Conservation (phyloP, 148 eudicot species). For the Oxyria digyna region DNA sequence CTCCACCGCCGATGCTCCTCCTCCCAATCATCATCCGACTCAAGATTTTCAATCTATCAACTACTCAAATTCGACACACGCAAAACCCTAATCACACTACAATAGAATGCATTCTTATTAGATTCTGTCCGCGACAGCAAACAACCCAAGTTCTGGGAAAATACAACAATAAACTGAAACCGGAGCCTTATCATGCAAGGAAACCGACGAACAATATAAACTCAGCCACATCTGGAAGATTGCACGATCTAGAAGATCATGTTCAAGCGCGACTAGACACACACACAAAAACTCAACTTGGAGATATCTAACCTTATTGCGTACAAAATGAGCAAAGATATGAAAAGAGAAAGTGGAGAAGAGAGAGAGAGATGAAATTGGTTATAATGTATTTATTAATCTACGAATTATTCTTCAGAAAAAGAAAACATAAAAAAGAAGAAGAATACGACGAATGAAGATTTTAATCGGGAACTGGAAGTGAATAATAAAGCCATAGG, state of each 20-base stretch:
- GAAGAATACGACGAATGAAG: not conserved
- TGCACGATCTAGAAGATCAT: not conserved
- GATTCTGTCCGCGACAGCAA: not conserved
- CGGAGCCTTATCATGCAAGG: not conserved
- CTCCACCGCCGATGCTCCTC: conserved; percentile 54
- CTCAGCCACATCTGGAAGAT: not conserved
- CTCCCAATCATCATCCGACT: conserved; percentile 36
- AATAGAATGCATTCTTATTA: not conserved
- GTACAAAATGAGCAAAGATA: not conserved
- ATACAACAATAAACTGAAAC: not conserved
- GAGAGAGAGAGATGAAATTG: not conserved
- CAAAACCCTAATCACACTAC: not conserved
- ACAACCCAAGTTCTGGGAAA: not conserved
- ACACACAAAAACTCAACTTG: not conserved
- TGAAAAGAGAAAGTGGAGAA: not conserved
- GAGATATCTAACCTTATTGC: not conserved
- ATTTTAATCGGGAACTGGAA: not conserved
- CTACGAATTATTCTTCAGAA: not conserved
- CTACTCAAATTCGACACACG: not conserved
- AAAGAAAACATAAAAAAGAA: not conserved
- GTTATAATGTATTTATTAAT: not conserved
- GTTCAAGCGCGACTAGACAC: not conserved
- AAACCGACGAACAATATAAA: not conserved
- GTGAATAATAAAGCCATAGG: not conserved
- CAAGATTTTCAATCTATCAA: not conserved